Evolutionary conservation across 352 stramenopile genomes (phyloP).

Genomic region (Globisporangium radiosum): DNA sequence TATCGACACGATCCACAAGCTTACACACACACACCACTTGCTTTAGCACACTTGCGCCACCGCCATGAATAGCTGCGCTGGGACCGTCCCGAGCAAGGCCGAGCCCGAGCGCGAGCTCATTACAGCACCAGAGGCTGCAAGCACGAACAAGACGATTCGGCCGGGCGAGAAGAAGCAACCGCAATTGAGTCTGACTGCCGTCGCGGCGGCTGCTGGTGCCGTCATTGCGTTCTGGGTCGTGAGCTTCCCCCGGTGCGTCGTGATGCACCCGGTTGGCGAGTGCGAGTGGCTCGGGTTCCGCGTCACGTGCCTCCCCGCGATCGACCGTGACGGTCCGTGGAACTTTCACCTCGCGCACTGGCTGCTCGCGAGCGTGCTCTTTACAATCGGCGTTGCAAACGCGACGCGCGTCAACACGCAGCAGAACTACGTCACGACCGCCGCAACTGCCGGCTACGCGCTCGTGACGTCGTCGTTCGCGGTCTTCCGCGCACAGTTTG

Average conservation of each 20-base stretch:
- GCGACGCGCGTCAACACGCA: slow-evolving; percentile 1
- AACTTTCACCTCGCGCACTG: slow-evolving; percentile 12
- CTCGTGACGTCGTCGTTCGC: slow-evolving; percentile 9
- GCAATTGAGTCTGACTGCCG: slow-evolving; percentile 3
- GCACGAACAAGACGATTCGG: background rate
- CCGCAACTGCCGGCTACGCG: slow-evolving; percentile 7
- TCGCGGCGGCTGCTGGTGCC: slow-evolving; percentile 1
- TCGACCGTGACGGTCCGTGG: slow-evolving; percentile 6
- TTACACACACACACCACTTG: too few species aligned
- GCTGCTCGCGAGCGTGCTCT: slow-evolving; percentile 11
- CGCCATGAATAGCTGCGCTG: too few species aligned
- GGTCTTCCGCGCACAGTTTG: slow-evolving; percentile 9
- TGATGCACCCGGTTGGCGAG: slow-evolving; percentile 10
- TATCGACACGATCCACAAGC: too few species aligned
- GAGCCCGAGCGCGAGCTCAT: background rate
- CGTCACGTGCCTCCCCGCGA: slow-evolving; percentile 11
- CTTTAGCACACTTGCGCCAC: too few species aligned
- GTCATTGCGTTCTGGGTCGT: slow-evolving; percentile 14
- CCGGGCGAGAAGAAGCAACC: slow-evolving; percentile 1
- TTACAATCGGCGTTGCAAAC: slow-evolving; percentile 9
- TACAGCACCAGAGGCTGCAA: background rate
- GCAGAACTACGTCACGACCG: slow-evolving; percentile 5
- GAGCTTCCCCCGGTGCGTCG: slow-evolving; percentile 13
- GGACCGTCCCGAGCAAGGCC: too few species aligned
- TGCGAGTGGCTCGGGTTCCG: slow-evolving; percentile 10